phyloP scores from a whole-genome alignment of 2,329 filamentous ascomycete genomes.

The Aspergillus glaucus region DNA sequence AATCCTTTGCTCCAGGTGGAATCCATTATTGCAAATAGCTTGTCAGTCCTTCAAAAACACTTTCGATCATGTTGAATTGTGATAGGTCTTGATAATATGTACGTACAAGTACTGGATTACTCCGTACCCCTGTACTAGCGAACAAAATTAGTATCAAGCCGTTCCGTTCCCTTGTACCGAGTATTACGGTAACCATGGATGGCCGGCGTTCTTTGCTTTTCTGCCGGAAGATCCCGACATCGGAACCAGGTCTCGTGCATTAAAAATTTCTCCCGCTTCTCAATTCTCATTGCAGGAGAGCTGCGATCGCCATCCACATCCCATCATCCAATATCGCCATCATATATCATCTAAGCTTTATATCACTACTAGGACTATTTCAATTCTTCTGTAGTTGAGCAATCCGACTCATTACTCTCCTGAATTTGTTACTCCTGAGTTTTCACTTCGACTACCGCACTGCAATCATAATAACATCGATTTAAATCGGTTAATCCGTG shows the following conservation, averaged over 20 bases:
- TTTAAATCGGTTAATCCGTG: too few species aligned
- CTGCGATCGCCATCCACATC: constrained; percentile 9
- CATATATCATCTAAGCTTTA: not conserved
- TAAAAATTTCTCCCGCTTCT: constrained; percentile 12
- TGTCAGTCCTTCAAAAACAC: too few species aligned
- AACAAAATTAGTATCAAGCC: too few species aligned
- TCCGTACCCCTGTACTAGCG: too few species aligned
- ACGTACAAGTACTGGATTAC: too few species aligned
- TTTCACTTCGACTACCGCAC: too few species aligned
- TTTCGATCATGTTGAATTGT: too few species aligned
- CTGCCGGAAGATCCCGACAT: constrained; percentile 21
- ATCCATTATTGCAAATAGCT: too few species aligned
- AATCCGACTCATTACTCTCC: not conserved
- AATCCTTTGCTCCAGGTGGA: too few species aligned
- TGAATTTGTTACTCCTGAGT: not conserved
- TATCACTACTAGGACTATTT: not conserved
- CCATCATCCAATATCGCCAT: constrained; percentile 6
- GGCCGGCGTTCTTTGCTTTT: not conserved
- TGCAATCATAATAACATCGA: too few species aligned
- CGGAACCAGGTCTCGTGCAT: constrained; percentile 2
- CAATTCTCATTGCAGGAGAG: constrained; percentile 4
- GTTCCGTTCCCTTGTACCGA: too few species aligned
- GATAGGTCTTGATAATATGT: too few species aligned
- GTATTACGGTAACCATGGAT: not conserved
- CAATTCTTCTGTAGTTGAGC: not conserved